Percentiles rank a stretch among this genome's conserved stretches.
phyloP scores from a whole-genome alignment of 192 early-diverging fungal species.

The Podila horticola region DNA sequence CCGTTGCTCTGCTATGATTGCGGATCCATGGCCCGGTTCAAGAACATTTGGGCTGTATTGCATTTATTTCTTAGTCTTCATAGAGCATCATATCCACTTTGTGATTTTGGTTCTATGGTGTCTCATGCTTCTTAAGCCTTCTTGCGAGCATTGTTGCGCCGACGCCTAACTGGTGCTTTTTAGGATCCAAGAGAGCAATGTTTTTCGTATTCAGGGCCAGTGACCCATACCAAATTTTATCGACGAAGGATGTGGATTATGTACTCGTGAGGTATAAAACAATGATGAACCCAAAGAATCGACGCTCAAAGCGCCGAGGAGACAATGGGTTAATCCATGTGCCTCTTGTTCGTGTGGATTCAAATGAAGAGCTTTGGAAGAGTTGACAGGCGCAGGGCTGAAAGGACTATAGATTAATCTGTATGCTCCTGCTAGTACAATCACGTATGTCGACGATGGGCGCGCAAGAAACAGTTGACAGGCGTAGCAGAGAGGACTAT shows the following conservation, averaged over 20 bases:
- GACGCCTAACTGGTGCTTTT: not conserved
- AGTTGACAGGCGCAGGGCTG: constrained; percentile 3
- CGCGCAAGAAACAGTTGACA: constrained; percentile 6
- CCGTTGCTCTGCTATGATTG: not conserved
- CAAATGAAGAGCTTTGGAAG: not conserved
- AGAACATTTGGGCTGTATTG: constrained; percentile 2
- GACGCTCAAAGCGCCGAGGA: constrained; percentile 1
- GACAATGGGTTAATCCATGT: not conserved
- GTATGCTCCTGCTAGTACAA: constrained; percentile 4
- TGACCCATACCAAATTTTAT: no score
- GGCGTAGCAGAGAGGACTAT: constrained; percentile 1
- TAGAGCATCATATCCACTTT: not conserved
- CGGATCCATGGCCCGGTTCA: constrained; percentile 3
- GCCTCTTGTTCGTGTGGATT: not conserved
- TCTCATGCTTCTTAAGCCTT: constrained; percentile 1
- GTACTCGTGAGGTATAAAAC: not conserved
- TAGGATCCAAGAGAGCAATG: not conserved
- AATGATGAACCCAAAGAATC: not conserved
- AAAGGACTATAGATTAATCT: not conserved
- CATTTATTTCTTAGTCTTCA: not conserved
- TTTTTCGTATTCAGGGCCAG: no score
- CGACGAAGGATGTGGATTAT: not conserved
- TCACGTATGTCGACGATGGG: constrained; percentile 1
- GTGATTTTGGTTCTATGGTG: constrained; percentile 2
- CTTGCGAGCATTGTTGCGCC: not conserved